Conservation (phyloP, 495 filamentous ascomycete genomes). For the Hypoxylon rickii region DNA sequence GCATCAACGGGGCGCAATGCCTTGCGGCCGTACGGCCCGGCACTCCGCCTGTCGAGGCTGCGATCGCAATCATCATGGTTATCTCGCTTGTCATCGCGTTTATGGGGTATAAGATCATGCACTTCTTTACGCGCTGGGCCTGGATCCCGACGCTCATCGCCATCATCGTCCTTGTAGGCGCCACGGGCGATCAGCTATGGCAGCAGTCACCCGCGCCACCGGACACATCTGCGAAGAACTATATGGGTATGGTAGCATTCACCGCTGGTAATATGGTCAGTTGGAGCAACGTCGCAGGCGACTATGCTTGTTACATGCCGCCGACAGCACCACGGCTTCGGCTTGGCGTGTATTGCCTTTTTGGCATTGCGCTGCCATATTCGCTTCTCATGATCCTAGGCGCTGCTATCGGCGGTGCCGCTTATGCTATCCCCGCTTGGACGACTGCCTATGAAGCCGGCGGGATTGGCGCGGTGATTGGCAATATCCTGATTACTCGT, state of each 20-base stretch:
- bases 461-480: constrained; percentile 49
- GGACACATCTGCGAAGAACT: constrained; percentile 9
- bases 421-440: constrained; percentile 38
- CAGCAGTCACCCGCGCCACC: constrained; percentile 28
- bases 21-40: constrained; percentile 51
- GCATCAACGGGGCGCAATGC: constrained; percentile 49
- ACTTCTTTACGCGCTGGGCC: constrained; percentile 59
- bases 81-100: constrained; percentile 53
- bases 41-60: constrained; percentile 51
- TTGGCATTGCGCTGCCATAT: constrained; percentile 48
- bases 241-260: constrained; percentile 32
- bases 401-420: constrained; percentile 49
- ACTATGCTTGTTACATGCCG: constrained; percentile 44
- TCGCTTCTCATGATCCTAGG: constrained; percentile 52
- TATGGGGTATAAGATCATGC: constrained; percentile 56
- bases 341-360: constrained; percentile 40
- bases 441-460: constrained; percentile 40
- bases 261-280: constrained; percentile 40
- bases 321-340: constrained; percentile 39
- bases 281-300: constrained; percentile 39
- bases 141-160: constrained; percentile 60
- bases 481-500: constrained; percentile 45
- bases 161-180: constrained; percentile 54
- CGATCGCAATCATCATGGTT: constrained; percentile 57
- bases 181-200: constrained; percentile 50